Evolutionary conservation across 1,284 basidiomycete species (phyloP), one percentile per base, ranked within the genome.

Genomic region (Sanguinoderma infundibulare): DNA sequence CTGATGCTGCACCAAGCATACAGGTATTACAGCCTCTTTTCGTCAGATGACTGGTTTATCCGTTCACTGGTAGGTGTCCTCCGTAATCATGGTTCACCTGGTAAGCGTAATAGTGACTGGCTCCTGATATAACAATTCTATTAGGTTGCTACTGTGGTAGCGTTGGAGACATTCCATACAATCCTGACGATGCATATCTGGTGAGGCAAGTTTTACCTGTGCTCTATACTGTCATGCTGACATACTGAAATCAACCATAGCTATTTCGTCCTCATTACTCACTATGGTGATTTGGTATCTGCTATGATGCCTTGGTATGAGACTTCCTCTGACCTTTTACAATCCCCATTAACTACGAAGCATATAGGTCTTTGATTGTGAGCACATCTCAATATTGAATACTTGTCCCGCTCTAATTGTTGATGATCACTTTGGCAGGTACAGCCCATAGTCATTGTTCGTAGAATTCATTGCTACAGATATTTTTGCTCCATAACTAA

Each of bases 141-240:
- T 10, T 26, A 60, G 59, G 59, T 60, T 9, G n/a, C 47, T 7
- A 24, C 26, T 6, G 59, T 55, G 2, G 51, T 60, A 36, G 10
- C 50, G 2, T 47, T 60, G 30, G 59, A 60, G 24, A 60, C 53
- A 1, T 22, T 38, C 5, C 59, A 60, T 22, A 34, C 53, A 7
- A 28, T 49, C 24, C 39, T 60, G 44, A 60, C 59, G 7, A 60
- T 55, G 59, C 46, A 60, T 35, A 50, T 49, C 5, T 60, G 59
- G 59, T 60, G n/a, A n/a, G n/a, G n/a, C n/a, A n/a, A n/a, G 10
- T 47, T 17, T 20, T 14, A 4, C 7, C 10, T 28, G 15, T 12
- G 0, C 6, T 14, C 26, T 28, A 0, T 1, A 6, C 10, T 2
- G 30, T 42, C 17, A 20, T 26, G 17, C 3, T 0, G 15, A 15